These are phyloP conservation scores for Stereocaulon alpinum DNA, from an alignment of 495 filamentous ascomycete species.

Conservation along the genomic window DNA sequence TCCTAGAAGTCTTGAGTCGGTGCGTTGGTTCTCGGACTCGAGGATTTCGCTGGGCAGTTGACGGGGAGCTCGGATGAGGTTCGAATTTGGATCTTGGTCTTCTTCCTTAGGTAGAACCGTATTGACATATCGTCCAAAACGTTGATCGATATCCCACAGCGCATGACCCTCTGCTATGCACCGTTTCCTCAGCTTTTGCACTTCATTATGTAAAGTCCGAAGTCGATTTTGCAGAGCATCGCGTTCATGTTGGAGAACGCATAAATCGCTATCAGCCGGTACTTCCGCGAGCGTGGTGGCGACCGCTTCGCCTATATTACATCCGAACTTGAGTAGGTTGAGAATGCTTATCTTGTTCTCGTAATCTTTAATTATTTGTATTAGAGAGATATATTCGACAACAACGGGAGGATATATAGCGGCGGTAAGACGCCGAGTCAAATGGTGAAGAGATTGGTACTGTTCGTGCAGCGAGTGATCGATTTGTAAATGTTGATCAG, in stretches of 20 bases:
- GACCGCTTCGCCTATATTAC: neutral
- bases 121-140: neutral
- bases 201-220: neutral
- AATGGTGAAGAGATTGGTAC: neutral
- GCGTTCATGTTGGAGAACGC: neutral
- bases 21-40: neutral
- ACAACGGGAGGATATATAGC: conserved; percentile 6
- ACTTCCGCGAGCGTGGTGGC: neutral
- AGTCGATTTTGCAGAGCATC: conserved; percentile 5
- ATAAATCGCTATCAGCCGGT: conserved; percentile 4
- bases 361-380: conserved; percentile 3
- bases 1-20: conserved; percentile 5
- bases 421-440: neutral
- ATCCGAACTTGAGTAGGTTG: conserved; percentile 6
- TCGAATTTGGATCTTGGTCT: conserved; percentile 1
- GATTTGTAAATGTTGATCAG: neutral
- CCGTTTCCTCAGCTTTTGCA: neutral
- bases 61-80: neutral
- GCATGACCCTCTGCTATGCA: conserved; percentile 4
- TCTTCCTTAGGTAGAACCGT: neutral
- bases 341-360: conserved; percentile 8
- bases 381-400: conserved; percentile 7
- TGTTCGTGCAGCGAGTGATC: neutral
- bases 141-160: conserved; percentile 6
- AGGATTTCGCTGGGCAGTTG: neutral